Evolutionary conservation across 2,329 filamentous ascomycete species (phyloP).

Genomic region (Colletotrichum spaethianum): DNA sequence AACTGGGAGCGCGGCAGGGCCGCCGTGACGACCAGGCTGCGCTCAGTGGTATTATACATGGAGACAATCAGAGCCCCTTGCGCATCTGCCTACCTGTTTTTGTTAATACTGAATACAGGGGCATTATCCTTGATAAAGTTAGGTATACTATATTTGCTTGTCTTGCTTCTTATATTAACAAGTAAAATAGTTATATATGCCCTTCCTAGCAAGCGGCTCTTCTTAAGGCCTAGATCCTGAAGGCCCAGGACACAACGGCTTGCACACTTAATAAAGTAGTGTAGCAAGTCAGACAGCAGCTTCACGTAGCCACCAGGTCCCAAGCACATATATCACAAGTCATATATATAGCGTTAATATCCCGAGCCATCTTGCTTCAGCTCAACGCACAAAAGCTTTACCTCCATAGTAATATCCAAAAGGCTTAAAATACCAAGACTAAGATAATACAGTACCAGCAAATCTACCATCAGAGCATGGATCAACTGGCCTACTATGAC

Average conservation of each 20-base stretch:
- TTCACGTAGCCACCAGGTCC: slow-evolving; percentile 8
- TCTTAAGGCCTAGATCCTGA: slow-evolving; percentile 19
- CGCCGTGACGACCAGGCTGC: slow-evolving; percentile 10
- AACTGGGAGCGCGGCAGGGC: slow-evolving; percentile 7
- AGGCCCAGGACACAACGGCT: slow-evolving; percentile 8
- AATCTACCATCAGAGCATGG: slow-evolving; percentile 21
- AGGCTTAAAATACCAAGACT: slow-evolving; percentile 18
- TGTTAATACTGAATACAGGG: slow-evolving; percentile 3
- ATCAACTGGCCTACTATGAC: slow-evolving; percentile 15
- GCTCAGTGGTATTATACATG: slow-evolving; percentile 15
- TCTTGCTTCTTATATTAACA: slow-evolving; percentile 11
- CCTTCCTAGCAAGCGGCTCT: slow-evolving; percentile 10
- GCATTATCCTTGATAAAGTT: slow-evolving; percentile 18
- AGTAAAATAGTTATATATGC: not conserved
- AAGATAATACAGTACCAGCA: slow-evolving; percentile 1
- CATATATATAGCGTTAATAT: slow-evolving; percentile 19
- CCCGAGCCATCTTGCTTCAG: slow-evolving; percentile 8
- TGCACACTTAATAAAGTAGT: slow-evolving; percentile 10
- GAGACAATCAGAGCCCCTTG: slow-evolving; percentile 3
- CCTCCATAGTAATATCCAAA: slow-evolving; percentile 19
- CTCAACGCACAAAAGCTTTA: slow-evolving; percentile 17
- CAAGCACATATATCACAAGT: slow-evolving; percentile 20
- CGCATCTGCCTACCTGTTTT: slow-evolving; percentile 5
- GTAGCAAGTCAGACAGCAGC: slow-evolving; percentile 24
- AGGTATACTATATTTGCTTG: slow-evolving; percentile 15